Conservation (phyloP, 305 asterid species). For the Striga hermonthica region DNA sequence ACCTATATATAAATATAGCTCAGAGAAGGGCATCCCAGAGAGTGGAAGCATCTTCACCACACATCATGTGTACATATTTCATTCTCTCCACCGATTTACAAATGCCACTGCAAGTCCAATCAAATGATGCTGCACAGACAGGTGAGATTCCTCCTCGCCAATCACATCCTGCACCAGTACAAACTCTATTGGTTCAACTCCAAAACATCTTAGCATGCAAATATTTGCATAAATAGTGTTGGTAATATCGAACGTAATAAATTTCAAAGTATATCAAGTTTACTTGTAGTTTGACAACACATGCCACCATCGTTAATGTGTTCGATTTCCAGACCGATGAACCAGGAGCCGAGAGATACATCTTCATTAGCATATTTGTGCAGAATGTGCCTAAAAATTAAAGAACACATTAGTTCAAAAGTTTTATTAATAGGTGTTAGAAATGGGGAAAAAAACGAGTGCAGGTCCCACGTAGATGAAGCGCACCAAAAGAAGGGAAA, state of each 20-base stretch:
- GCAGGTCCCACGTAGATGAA: too few relatives aligned
- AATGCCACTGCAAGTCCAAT: constrained; percentile 67
- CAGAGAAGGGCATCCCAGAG: constrained; percentile 48
- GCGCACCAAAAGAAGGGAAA: too few relatives aligned
- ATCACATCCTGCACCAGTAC: constrained; percentile 45
- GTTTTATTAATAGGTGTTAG: too few relatives aligned
- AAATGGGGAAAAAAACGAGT: too few relatives aligned
- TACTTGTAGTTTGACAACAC: constrained; percentile 75
- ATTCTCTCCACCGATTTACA: constrained; percentile 60
- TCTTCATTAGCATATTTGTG: constrained; percentile 81
- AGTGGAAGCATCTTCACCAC: constrained; percentile 51
- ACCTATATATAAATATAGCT: too few relatives aligned
- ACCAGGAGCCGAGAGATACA: constrained; percentile 72
- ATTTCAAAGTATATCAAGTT: not conserved
- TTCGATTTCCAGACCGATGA: constrained; percentile 71
- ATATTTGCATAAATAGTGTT: too few relatives aligned
- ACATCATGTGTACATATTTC: constrained; percentile 48
- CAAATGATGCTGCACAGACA: constrained; percentile 52
- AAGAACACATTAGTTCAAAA: not conserved
- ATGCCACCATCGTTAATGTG: constrained; percentile 58
- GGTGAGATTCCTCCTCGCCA: constrained; percentile 43
- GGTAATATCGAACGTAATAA: too few relatives aligned
- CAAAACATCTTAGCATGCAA: not conserved
- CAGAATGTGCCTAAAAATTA: constrained; percentile 45
- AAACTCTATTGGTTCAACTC: not conserved